Base-by-base conservation (phyloP, 2,329 filamentous ascomycete species). In the Aspergillus nomiae region DNA sequence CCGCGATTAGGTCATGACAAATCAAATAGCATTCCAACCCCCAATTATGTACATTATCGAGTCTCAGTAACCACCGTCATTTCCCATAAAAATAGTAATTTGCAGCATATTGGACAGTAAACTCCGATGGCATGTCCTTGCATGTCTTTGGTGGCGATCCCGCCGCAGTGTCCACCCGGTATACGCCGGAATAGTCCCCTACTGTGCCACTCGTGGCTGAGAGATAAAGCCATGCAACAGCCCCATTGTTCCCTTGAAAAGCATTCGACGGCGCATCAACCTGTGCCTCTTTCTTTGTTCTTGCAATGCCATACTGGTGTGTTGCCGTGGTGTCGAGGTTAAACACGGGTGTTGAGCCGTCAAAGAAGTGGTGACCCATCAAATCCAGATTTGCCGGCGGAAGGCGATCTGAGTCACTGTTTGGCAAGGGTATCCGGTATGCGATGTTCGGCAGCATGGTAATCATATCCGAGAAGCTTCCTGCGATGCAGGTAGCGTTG, bases 321-420 rank as follows among this genome's bases (percentile, higher is more conserved):
- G 80, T 67, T 78, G 77, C 70, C 0, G 80, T 73, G 1, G 86
- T 88, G 77, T 91, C 84, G 62, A 97, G 84, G 78, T 92, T 85
- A 83, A 98, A 98, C 77, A 90, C 89, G 0, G 94, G 90, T 0
- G 90, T 89, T 28, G 78, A 73, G 70, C 89, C 86, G 65, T 82
- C 82, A 84, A 97, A 97, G 85, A 87, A 96, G 82, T 97, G 94
- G 75, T 91, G 85, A 26, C 93, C 92, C 19, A 89, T 88, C 61
- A 92, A 80, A 60, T 83, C 80, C 51, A 91, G 81, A 75, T 88
- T 85, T 66, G 85, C 85, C 0, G 89, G 87, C 32, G 70, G 74
- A 16, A 74, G 73, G 43, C 81, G 76, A 56, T 70, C 71, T 50
- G 69, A 65, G 8, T 74, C 74, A 41, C 69, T 69, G 14, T 64